Conservation (phyloP, 2,329 filamentous ascomycete genomes). For the Neofusicoccum sp. region DNA sequence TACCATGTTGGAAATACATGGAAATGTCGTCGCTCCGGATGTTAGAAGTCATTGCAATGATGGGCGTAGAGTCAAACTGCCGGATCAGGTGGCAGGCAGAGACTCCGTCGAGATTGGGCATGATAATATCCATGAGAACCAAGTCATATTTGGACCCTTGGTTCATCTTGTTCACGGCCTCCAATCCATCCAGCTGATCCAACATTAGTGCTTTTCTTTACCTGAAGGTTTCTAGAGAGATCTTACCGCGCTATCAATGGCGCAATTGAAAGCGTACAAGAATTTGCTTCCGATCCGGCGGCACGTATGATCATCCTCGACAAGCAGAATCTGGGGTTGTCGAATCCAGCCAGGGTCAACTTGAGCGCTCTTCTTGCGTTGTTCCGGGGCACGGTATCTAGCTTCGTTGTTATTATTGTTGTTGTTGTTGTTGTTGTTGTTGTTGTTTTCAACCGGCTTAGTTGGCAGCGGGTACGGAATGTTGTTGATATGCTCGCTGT, state of each 20-base stretch:
- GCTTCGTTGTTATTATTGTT: constrained; percentile 35
- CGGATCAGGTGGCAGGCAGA: constrained; percentile 92
- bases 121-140: constrained; percentile 68
- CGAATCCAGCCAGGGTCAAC: constrained; percentile 65
- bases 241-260: constrained; percentile 63
- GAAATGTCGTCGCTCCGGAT: constrained; percentile 95
- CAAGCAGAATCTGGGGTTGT: constrained; percentile 78
- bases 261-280: constrained; percentile 62
- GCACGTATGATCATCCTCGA: constrained; percentile 75
- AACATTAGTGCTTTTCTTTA: constrained; percentile 26
- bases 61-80: constrained; percentile 79
- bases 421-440: background rate
- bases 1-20: constrained; percentile 95
- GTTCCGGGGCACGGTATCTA: constrained; percentile 32
- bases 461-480: constrained; percentile 81
- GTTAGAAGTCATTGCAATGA: constrained; percentile 98
- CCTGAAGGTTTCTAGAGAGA: background rate
- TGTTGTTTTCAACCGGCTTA: constrained; percentile 53
- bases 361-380: constrained; percentile 59
- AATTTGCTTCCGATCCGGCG: constrained; percentile 67
- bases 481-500: constrained; percentile 89
- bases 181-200: constrained; percentile 73
- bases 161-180: constrained; percentile 85
- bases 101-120: constrained; percentile 93
- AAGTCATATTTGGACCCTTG: constrained; percentile 63